Evolutionary conservation across 345 rosid species (phyloP).

Genomic region (Populus alba): DNA sequence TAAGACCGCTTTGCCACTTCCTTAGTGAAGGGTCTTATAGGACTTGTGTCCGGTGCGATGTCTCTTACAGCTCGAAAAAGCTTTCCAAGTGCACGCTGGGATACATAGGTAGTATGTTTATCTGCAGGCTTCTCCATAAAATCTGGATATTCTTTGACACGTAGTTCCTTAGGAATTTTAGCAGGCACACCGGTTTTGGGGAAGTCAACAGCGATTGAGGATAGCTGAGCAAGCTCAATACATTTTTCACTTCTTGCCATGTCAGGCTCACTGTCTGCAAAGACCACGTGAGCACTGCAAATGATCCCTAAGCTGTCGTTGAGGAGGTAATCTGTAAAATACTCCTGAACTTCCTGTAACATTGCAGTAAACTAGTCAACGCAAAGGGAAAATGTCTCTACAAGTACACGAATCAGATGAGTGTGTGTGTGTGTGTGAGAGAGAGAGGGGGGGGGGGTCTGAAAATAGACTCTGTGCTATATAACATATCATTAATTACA

Average conservation of each 20-base stretch:
- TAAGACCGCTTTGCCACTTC: slow-evolving; percentile 35
- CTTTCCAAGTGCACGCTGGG: slow-evolving; percentile 41
- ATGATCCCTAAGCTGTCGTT: slow-evolving; percentile 53
- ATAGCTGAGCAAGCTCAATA: slow-evolving; percentile 39
- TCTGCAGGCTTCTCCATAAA: slow-evolving; percentile 54
- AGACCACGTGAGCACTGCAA: slow-evolving; percentile 39
- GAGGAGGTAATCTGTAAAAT: slow-evolving; percentile 46
- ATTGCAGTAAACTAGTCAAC: not conserved
- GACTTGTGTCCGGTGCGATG: slow-evolving; percentile 20
- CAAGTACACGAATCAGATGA: not conserved
- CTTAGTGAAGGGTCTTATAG: slow-evolving; percentile 32
- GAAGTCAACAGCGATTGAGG: slow-evolving; percentile 55
- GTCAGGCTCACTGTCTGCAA: slow-evolving; percentile 37
- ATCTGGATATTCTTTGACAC: slow-evolving; percentile 49
- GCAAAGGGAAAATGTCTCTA: not conserved
- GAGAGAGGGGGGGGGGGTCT: no score
- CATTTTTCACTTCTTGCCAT: slow-evolving; percentile 44
- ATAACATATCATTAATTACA: not conserved
- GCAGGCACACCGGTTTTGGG: slow-evolving; percentile 63
- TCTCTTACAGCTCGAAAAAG: slow-evolving; percentile 51
- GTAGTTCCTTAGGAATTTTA: slow-evolving; percentile 33
- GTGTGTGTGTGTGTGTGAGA: not conserved
- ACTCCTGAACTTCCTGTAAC: slow-evolving; percentile 48
- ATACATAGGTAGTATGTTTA: slow-evolving; percentile 37
- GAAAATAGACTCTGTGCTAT: not conserved